Base-by-base conservation (phyloP, 495 filamentous ascomycete species). In the Talaromyces borbonicus region DNA sequence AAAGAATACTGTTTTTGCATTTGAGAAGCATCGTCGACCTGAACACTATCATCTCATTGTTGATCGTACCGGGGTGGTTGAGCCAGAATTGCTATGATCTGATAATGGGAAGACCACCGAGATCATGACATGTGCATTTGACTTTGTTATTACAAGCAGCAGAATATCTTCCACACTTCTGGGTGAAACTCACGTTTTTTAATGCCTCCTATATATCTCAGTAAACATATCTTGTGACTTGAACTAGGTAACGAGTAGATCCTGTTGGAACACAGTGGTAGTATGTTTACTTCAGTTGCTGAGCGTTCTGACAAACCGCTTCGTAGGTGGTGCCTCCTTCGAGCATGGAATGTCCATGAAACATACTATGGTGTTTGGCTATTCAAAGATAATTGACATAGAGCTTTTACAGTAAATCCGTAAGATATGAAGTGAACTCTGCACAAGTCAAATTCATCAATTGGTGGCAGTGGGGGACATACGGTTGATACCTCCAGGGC, bases 1-100 rank as follows among this genome's bases (percentile, higher is more conserved):
- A 3, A 72, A 71, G 50, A 62, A 54, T 40, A 60, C 65, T 30
- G 64, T 63, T 6, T 74, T 74, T 50, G 67, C 69, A 35, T 74
- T 71, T 58, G 63, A 49, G 14, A 52, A 65, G 19, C 71, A 72
- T 59, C 54, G 69, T 12, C 57, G 69, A 48, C 56, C 68, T 32
- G 71, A 74, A 53, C 58, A 64, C 37, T 74, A 74, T 50, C 49
- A 53, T n/a, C 49, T 48, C 14, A 66, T 74, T 42, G 47, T 55
- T 1, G 30, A 54, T 26, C 68, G 65, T 44, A 66, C 64, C 3
- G 71, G 71, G 12, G 64, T 71, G 12, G 54, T 70, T 16, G 68
- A 74, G 56, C 68, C 69, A n/a, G 37, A 41, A 16, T 41, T 41
- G 37, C 37, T 41, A 22, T 41, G 37, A 41, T 41, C 37, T 20